Conservation (phyloP, 2,329 filamentous ascomycete species). For the Leptographium flavum region DNA sequence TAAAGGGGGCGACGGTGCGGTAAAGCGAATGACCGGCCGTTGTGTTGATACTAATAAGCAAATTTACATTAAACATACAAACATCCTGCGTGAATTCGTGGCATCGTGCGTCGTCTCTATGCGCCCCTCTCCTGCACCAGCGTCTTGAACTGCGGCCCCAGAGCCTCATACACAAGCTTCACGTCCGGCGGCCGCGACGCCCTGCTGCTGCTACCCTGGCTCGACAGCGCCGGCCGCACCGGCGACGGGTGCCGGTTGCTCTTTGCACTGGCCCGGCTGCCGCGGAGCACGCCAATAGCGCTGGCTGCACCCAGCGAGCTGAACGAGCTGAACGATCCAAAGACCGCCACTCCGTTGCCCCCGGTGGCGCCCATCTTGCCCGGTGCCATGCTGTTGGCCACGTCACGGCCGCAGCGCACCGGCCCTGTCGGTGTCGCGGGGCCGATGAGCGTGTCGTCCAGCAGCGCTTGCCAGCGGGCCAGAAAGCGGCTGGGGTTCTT, state of each 20-base stretch:
- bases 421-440: conserved; percentile 38
- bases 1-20: conserved; percentile 71
- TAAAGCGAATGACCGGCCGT: conserved; percentile 27
- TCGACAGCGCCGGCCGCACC: not conserved
- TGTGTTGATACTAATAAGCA: not conserved
- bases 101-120: not conserved
- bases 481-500: conserved; percentile 58
- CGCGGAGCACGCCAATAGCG: not conserved
- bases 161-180: not conserved
- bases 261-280: not conserved
- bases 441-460: conserved; percentile 51
- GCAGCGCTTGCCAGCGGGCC: conserved; percentile 54
- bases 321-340: too few relatives aligned
- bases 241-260: not conserved
- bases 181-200: conserved; percentile 1
- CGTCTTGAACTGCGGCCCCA: not conserved
- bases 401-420: conserved; percentile 38
- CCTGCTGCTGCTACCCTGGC: too few relatives aligned
- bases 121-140: not conserved
- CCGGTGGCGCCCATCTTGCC: conserved; percentile 15
- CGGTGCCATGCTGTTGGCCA: conserved; percentile 18
- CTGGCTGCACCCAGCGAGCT: too few relatives aligned
- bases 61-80: too few relatives aligned
- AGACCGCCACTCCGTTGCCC: not conserved
- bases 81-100: too few relatives aligned